These are phyloP conservation scores for Teunomyces stri DNA, from an alignment of 805 yeast genomes.

Conservation along the genomic window DNA sequence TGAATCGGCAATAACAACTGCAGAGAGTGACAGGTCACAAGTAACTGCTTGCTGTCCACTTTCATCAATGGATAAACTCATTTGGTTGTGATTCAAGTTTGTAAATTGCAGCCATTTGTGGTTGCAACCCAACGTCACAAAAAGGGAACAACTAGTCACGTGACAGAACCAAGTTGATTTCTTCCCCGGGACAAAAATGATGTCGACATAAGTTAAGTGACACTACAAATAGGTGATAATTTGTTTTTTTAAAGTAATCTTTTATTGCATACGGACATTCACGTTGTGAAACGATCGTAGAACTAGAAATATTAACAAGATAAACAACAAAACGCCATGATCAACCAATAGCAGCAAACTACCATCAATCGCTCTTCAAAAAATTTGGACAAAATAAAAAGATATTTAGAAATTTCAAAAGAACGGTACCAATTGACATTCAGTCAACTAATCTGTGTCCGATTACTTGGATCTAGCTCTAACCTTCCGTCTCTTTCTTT, in stretches of 20 bases:
- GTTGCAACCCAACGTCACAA: conserved; percentile 12
- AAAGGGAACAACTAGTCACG: background rate
- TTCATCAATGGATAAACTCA: background rate
- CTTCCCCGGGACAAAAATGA: background rate
- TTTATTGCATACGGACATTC: conserved; percentile 14
- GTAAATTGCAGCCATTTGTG: conserved; percentile 11
- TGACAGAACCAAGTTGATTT: background rate
- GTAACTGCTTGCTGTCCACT: background rate
- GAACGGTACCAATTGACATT: conserved; percentile 3
- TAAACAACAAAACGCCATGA: conserved; percentile 2
- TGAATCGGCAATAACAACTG: too few species aligned
- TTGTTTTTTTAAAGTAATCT: conserved; percentile 1
- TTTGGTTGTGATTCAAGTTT: background rate
- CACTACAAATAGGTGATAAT: background rate
- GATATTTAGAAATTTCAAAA: background rate
- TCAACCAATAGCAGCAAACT: conserved; percentile 6
- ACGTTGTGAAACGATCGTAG: conserved; percentile 6
- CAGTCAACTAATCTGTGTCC: conserved; percentile 26
- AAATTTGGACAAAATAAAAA: background rate
- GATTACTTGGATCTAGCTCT: conserved; percentile 99
- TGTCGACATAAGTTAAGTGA: background rate
- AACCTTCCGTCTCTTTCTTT: conserved; percentile 99
- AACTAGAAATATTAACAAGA: conserved; percentile 5
- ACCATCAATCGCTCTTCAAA: conserved; percentile 1
- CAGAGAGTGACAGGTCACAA: too few species aligned